These are phyloP conservation scores for Salix udensis DNA, from an alignment of 345 rosid genomes.

Conservation along the genomic window DNA sequence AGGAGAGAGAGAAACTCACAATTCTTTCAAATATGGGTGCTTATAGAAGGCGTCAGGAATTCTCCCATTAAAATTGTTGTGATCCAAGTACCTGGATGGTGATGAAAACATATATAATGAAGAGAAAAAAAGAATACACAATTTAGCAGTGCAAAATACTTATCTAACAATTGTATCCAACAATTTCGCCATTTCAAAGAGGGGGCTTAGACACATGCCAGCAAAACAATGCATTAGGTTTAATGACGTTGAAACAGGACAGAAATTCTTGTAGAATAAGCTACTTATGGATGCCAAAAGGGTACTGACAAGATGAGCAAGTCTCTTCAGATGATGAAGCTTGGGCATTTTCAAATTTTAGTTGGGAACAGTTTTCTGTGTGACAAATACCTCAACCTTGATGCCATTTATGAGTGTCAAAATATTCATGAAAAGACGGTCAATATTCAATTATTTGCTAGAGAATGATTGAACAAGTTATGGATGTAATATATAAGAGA, in stretches of 20 bases:
- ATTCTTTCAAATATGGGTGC: constrained; percentile 63
- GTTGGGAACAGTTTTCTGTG: background rate
- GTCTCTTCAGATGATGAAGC: background rate
- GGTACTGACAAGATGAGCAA: background rate
- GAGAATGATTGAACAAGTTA: background rate
- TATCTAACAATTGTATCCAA: background rate
- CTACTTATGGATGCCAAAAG: background rate
- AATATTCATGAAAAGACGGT: background rate
- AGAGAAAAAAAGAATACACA: background rate
- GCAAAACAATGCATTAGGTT: background rate
- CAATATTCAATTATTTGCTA: background rate
- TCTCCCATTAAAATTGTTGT: constrained; percentile 67
- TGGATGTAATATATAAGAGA: background rate
- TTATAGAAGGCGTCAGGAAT: constrained; percentile 66
- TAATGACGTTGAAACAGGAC: background rate
- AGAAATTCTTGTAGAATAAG: background rate
- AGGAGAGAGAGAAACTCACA: constrained; percentile 41
- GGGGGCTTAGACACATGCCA: background rate
- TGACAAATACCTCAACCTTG: background rate
- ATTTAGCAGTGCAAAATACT: background rate
- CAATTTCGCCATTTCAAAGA: background rate
- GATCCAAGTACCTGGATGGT: constrained; percentile 65
- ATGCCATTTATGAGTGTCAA: background rate
- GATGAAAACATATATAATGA: background rate
- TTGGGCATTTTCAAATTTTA: background rate